Evolutionary conservation across 352 stramenopile species (phyloP).

Genomic region (Pythium aristosporum): DNA sequence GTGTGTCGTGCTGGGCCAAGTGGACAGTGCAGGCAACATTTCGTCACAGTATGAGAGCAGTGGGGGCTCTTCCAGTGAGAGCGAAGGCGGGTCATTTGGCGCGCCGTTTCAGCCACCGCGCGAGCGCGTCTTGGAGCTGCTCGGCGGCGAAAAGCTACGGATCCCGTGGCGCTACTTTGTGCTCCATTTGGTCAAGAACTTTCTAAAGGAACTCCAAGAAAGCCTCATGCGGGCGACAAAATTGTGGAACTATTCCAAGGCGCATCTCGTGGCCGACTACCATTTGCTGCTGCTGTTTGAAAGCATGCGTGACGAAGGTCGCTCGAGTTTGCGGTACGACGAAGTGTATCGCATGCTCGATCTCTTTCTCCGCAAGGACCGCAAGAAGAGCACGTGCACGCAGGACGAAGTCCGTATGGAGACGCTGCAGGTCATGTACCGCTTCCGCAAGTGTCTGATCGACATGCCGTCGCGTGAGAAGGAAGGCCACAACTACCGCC

Average conservation of each 20-base stretch:
- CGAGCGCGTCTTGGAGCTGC: conserved; percentile 71
- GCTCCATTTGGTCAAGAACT: conserved; percentile 64
- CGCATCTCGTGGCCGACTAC: conserved; percentile 82
- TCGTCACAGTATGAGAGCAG: conserved; percentile 29
- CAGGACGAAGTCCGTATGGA: conserved; percentile 75
- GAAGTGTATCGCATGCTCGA: conserved; percentile 86
- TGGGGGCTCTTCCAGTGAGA: conserved; percentile 31
- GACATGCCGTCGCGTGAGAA: conserved; percentile 89
- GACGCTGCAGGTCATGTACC: conserved; percentile 85
- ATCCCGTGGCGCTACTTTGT: conserved; percentile 76
- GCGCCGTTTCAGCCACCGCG: conserved; percentile 21
- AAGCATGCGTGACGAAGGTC: conserved; percentile 68
- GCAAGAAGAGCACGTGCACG: conserved; percentile 59
- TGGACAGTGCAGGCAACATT: conserved; percentile 30
- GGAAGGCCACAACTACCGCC: conserved; percentile 84
- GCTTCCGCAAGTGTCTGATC: conserved; percentile 86
- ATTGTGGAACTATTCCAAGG: conserved; percentile 78
- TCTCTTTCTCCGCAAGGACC: conserved; percentile 80
- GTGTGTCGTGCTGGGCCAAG: conserved; percentile 69
- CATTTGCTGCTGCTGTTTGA: conserved; percentile 79
- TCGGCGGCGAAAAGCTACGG: conserved; percentile 81
- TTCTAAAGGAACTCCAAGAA: conserved; percentile 75
- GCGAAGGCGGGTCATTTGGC: conserved; percentile 6
- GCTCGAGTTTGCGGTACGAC: conserved; percentile 75
- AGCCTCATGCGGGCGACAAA: conserved; percentile 76